Conservation (phyloP, 176 grass and related monocot genomes). For the Cenchrus purpureus region DNA sequence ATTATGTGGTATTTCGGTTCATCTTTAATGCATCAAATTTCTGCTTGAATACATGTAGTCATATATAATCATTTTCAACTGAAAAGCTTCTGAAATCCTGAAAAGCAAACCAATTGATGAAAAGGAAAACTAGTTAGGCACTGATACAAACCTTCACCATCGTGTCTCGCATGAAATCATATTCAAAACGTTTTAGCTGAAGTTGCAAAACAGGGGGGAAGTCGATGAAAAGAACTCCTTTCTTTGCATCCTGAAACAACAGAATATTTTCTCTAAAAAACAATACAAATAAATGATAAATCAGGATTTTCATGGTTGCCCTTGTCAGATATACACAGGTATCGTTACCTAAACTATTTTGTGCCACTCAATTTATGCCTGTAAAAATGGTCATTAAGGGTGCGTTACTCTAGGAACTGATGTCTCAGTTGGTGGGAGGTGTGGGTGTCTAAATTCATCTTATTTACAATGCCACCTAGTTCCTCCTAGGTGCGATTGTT, state of each 20-base stretch:
- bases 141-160: conserved; percentile 95
- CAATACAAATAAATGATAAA: neutral
- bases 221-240: conserved; percentile 99
- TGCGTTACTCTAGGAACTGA: neutral
- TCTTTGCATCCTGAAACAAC: conserved; percentile 94
- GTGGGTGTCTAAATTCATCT: neutral
- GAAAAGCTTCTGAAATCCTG: conserved; percentile 8
- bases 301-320: neutral
- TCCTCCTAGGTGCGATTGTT: neutral
- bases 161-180: conserved; percentile 99
- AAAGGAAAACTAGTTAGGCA: neutral
- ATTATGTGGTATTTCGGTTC: neutral
- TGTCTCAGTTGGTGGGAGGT: neutral
- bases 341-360: neutral
- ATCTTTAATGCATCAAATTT: neutral
- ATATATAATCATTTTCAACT: conserved; percentile 5
- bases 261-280: conserved; percentile 30
- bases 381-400: neutral
- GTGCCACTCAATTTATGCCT: neutral
- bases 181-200: conserved; percentile 98
- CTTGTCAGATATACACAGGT: neutral
- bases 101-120: neutral
- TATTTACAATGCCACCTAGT: neutral
- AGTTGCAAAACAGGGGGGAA: conserved; percentile 99
- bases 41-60: neutral